Evolutionary conservation across 2,329 filamentous ascomycete species (phyloP).

Genomic region (Trichoderma sp.): DNA sequence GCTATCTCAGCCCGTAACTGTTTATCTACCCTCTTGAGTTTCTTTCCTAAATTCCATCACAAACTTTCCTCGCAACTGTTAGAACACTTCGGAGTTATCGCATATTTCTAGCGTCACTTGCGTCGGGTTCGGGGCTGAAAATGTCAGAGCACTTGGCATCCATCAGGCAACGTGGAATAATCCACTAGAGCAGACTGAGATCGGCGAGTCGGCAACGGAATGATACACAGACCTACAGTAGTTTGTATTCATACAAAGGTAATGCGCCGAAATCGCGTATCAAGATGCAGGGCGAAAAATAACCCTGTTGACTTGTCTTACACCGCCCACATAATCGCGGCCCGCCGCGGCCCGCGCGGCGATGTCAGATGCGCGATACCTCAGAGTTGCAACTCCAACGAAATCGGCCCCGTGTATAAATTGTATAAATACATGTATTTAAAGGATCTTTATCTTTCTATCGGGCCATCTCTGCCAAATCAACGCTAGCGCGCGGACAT

Average conservation of each 20-base stretch:
- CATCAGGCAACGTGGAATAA: background rate
- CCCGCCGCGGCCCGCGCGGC: too few relatives aligned
- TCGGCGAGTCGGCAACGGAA: background rate
- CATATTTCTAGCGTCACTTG: background rate
- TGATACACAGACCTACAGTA: background rate
- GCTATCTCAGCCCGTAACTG: background rate
- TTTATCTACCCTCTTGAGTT: background rate
- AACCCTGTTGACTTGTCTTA: background rate
- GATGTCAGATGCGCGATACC: background rate
- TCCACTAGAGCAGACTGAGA: background rate
- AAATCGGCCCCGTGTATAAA: background rate
- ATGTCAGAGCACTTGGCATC: background rate
- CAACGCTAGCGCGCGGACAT: background rate
- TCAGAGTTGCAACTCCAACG: background rate
- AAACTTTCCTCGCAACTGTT: rapidly evolving
- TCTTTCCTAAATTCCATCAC: background rate
- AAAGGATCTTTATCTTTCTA: background rate
- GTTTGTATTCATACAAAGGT: background rate
- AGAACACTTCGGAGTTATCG: background rate
- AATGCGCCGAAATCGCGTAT: background rate
- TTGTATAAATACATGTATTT: background rate
- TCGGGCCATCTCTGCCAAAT: background rate
- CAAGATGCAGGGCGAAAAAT: background rate
- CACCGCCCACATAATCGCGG: background rate
- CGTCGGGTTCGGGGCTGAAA: background rate